Evolutionary conservation across 2,329 filamentous ascomycete genomes (phyloP).

Genomic region (Emericellopsis atlantica): DNA sequence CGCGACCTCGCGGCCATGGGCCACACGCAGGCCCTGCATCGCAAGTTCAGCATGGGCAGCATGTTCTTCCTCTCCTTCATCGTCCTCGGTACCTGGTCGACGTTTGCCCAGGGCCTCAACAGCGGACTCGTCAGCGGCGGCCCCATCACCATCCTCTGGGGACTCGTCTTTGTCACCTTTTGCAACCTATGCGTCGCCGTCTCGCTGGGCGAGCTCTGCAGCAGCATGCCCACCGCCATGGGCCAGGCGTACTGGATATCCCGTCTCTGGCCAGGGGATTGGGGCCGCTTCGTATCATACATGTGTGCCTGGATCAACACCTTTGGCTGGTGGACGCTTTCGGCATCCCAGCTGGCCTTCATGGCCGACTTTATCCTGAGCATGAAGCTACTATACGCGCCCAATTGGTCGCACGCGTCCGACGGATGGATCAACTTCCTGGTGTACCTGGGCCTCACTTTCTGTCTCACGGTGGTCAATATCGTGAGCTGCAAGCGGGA

Average conservation of each 20-base stretch:
- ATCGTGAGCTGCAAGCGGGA: conserved; percentile 25
- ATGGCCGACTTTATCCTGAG: conserved; percentile 36
- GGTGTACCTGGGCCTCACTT: conserved; percentile 31
- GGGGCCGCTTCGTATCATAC: conserved; percentile 30
- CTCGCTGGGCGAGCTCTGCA: conserved; percentile 33
- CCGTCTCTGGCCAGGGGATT: conserved; percentile 13
- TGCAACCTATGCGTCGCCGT: conserved; percentile 32
- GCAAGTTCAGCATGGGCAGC: conserved; percentile 30
- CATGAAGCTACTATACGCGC: conserved; percentile 31
- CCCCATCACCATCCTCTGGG: conserved; percentile 32
- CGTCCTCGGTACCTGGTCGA: conserved; percentile 37
- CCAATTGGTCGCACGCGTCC: conserved; percentile 21
- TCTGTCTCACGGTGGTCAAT: conserved; percentile 28
- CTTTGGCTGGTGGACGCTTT: conserved; percentile 39
- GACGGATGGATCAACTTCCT: conserved; percentile 33
- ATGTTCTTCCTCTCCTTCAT: conserved; percentile 37
- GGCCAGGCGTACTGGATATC: conserved; percentile 36
- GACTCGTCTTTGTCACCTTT: conserved; percentile 27
- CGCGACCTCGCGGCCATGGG: conserved; percentile 12
- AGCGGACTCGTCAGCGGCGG: conserved; percentile 32
- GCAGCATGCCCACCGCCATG: conserved; percentile 37
- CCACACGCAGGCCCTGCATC: conserved; percentile 11
- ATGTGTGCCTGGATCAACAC: conserved; percentile 41
- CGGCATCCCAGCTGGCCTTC: conserved; percentile 33
- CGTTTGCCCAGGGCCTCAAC: conserved; percentile 25